Evolutionary conservation across 179 eudicot genomes (phyloP).

Genomic region (Silene coronaria): DNA sequence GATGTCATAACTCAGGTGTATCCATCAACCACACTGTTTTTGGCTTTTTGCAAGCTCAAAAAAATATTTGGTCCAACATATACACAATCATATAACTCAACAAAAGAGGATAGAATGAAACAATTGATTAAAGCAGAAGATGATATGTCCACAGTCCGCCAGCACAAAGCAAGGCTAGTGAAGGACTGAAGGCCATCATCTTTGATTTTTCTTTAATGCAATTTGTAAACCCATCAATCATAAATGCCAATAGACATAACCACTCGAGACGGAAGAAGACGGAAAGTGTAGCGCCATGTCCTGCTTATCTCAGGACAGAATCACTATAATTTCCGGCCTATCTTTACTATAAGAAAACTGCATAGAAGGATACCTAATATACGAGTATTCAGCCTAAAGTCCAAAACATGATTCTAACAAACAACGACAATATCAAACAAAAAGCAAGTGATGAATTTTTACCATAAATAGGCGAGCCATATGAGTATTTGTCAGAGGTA

Average conservation of each 20-base stretch:
- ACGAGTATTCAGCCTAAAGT: neutral
- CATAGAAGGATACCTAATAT: neutral
- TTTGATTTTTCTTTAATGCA: neutral
- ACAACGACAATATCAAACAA: no score
- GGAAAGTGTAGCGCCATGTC: neutral
- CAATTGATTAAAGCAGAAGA: neutral
- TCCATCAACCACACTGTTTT: neutral
- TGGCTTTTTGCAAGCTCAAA: neutral
- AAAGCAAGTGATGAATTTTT: no score
- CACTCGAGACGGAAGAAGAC: neutral
- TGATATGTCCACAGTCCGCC: neutral
- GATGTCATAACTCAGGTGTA: slow-evolving; percentile 21
- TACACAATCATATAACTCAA: no score
- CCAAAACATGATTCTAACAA: no score
- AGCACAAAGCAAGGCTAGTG: neutral
- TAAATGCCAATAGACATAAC: neutral
- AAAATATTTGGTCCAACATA: no score
- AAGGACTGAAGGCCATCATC: neutral
- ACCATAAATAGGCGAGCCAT: no score
- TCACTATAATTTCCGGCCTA: neutral
- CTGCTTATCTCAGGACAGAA: neutral
- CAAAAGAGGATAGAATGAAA: neutral
- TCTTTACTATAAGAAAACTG: neutral
- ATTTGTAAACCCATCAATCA: neutral
- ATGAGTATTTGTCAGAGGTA: no score